These are phyloP conservation scores for Aspergillus brasiliensis DNA, from an alignment of 2,329 filamentous ascomycete genomes.

Conservation along the genomic window DNA sequence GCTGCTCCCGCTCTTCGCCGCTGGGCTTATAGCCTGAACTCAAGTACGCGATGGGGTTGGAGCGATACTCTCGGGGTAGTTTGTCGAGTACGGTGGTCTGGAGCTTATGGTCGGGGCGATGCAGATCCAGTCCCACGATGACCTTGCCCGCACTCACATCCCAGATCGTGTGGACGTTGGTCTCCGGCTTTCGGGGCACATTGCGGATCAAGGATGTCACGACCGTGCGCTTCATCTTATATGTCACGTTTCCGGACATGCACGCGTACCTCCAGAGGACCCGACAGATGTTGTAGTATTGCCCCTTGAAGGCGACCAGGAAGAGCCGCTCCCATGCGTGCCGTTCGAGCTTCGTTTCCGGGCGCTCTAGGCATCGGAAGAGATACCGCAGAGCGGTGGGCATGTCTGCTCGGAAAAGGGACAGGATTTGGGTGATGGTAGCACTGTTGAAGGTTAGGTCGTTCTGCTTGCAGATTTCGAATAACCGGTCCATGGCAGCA, in stretches of 20 bases:
- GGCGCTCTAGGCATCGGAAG: conserved; percentile 24
- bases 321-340: conserved; percentile 44
- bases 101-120: conserved; percentile 15
- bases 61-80: conserved; percentile 29
- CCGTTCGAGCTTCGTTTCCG: conserved; percentile 20
- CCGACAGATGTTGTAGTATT: conserved; percentile 46
- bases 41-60: conserved; percentile 31
- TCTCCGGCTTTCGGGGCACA: conserved; percentile 13
- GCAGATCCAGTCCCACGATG: conserved; percentile 34
- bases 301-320: conserved; percentile 40
- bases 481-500: conserved; percentile 30
- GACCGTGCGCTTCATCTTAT: conserved; percentile 38
- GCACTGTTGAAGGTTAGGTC: conserved; percentile 29
- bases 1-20: conserved; percentile 29
- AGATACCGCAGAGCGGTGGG: conserved; percentile 27
- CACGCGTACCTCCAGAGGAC: conserved; percentile 54
- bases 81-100: conserved; percentile 16
- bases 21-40: conserved; percentile 18
- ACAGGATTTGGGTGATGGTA: conserved; percentile 34
- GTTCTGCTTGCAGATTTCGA: conserved; percentile 34
- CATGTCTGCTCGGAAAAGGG: conserved; percentile 28
- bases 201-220: conserved; percentile 34
- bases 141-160: conserved; percentile 33
- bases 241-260: conserved; percentile 36
- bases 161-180: conserved; percentile 21